These are phyloP conservation scores for Nemania abortiva DNA, from an alignment of 2,329 filamentous ascomycete genomes.

Conservation along the genomic window DNA sequence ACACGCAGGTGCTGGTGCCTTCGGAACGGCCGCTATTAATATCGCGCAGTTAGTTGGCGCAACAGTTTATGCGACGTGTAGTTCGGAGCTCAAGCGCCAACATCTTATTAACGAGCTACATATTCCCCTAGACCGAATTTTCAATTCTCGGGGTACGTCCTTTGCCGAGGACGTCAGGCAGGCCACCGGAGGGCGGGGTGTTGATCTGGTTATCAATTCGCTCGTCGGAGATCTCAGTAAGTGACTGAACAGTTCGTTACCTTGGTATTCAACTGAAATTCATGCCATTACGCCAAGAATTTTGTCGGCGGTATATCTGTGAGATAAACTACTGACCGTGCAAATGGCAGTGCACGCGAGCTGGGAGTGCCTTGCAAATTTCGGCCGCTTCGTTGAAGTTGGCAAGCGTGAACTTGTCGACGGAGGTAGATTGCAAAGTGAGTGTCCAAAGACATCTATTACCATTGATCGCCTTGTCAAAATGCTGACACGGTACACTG, in stretches of 20 bases:
- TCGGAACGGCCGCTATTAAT: slow-evolving; percentile 53
- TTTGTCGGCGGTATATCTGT: too few relatives aligned
- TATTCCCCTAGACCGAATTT: not conserved
- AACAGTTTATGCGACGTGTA: slow-evolving; percentile 2
- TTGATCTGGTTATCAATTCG: slow-evolving; percentile 57
- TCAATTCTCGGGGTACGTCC: not conserved
- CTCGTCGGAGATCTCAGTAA: slow-evolving; percentile 55
- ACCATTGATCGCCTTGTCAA: too few relatives aligned
- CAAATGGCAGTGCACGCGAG: slow-evolving; percentile 38
- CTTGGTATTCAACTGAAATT: too few relatives aligned
- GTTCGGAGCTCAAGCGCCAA: not conserved
- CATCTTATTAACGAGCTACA: not conserved
- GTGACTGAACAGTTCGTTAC: too few relatives aligned
- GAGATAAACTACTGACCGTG: too few relatives aligned
- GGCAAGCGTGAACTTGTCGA: slow-evolving; percentile 15
- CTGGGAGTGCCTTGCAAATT: slow-evolving; percentile 41
- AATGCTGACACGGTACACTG: not conserved
- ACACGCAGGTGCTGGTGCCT: slow-evolving; percentile 38
- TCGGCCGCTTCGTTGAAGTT: slow-evolving; percentile 20
- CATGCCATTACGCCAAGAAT: too few relatives aligned
- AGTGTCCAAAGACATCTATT: too few relatives aligned
- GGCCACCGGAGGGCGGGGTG: not conserved
- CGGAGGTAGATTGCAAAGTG: slow-evolving; percentile 4
- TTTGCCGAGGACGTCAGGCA: not conserved
- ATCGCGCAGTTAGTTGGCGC: not conserved